These are phyloP conservation scores for Aschersonia sp. DNA, from an alignment of 2,329 filamentous ascomycete species.

Conservation along the genomic window DNA sequence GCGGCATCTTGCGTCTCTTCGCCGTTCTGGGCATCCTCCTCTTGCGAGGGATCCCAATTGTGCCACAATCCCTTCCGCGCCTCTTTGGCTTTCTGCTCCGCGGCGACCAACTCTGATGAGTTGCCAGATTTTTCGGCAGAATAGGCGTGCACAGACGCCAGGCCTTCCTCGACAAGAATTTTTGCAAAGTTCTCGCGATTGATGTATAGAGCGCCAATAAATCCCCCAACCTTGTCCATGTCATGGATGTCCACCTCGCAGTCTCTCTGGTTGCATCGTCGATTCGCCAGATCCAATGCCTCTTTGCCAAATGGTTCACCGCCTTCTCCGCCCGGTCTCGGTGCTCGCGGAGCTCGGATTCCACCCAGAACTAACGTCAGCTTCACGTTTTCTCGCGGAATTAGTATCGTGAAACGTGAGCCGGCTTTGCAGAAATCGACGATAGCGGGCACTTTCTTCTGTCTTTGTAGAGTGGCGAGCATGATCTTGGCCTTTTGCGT, in stretches of 20 bases:
- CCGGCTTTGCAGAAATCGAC: conserved; percentile 98
- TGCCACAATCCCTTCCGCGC: conserved; percentile 81
- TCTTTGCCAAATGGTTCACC: conserved; percentile 93
- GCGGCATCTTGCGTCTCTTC: conserved; percentile 34
- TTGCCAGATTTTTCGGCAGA: conserved; percentile 94
- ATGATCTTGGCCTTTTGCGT: conserved; percentile 94
- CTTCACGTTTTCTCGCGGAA: conserved; percentile 88
- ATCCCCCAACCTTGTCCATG: conserved; percentile 91
- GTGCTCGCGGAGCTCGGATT: conserved; percentile 79
- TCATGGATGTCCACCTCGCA: conserved; percentile 92
- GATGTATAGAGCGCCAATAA: conserved; percentile 88
- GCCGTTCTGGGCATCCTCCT: conserved; percentile 45
- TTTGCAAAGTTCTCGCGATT: conserved; percentile 95
- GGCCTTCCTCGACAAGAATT: conserved; percentile 80
- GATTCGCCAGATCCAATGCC: conserved; percentile 81
- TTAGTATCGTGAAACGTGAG: conserved; percentile 80
- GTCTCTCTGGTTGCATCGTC: conserved; percentile 82
- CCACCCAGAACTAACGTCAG: conserved; percentile 89
- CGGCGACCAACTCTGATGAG: conserved; percentile 70
- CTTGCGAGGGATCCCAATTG: conserved; percentile 83
- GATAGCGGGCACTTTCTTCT: conserved; percentile 83
- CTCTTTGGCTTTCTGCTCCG: conserved; percentile 83
- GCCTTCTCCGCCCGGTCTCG: conserved; percentile 58
- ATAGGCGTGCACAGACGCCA: conserved; percentile 85
- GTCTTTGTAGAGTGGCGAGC: conserved; percentile 71